phyloP scores from a whole-genome alignment of 768 basidiomycete genomes.

The Boletus fagicola region DNA sequence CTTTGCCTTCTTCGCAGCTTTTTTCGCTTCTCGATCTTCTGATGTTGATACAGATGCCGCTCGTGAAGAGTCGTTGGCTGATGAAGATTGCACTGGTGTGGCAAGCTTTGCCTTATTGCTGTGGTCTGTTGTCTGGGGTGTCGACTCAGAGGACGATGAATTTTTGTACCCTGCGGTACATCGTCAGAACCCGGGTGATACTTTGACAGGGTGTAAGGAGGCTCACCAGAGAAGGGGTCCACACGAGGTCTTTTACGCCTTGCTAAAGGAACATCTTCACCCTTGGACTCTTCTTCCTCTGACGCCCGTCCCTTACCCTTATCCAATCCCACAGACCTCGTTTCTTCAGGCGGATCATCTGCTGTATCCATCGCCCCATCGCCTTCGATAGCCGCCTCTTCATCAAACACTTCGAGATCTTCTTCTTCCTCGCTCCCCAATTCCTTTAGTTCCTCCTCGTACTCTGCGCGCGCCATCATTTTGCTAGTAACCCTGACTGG shows the following conservation, averaged over 20 bases:
- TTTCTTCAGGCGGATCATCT: conserved; percentile 3
- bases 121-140: background rate
- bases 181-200: background rate
- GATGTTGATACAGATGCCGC: conserved; percentile 22
- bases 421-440: conserved; percentile 42
- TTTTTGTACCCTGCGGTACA: conserved; percentile 34
- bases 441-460: conserved; percentile 55
- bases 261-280: conserved; percentile 12
- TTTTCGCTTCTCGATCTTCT: conserved; percentile 26
- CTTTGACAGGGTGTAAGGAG: background rate
- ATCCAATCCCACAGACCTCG: conserved; percentile 6
- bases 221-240: conserved; percentile 67
- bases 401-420: conserved; percentile 38
- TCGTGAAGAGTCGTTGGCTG: conserved; percentile 13
- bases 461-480: conserved; percentile 67
- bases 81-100: background rate
- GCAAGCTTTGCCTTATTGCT: conserved; percentile 11
- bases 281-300: conserved; percentile 18
- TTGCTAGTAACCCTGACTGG: conserved; percentile 65
- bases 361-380: conserved; percentile 9
- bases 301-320: conserved; percentile 42
- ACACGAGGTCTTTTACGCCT: conserved; percentile 53
- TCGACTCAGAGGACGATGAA: conserved; percentile 1
- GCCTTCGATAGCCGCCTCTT: conserved; percentile 11
- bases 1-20: conserved; percentile 35